Evolutionary conservation across 495 filamentous ascomycete species (phyloP).

Genomic region (Xylona heveae): DNA sequence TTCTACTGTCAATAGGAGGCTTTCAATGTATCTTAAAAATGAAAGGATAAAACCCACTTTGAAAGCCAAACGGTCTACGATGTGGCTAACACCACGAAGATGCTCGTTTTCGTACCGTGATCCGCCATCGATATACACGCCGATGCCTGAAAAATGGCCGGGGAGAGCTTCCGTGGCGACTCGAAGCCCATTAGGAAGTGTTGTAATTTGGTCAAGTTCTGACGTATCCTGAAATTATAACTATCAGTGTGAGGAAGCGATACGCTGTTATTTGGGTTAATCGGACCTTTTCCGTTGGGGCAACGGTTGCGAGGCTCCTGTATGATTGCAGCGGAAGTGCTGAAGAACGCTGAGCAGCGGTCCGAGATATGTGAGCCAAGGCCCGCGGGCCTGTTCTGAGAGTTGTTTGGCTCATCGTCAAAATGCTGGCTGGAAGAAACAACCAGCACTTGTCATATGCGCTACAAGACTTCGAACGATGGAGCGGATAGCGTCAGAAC

Average conservation of each 20-base stretch:
- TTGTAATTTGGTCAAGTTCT: slow-evolving; percentile 74
- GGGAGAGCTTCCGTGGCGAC: slow-evolving; percentile 92
- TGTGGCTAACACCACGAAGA: slow-evolving; percentile 79
- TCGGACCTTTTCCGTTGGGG: too few relatives aligned
- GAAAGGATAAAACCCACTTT: slow-evolving; percentile 21
- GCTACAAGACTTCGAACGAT: too few relatives aligned
- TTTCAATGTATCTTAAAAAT: background rate
- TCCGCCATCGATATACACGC: slow-evolving; percentile 91
- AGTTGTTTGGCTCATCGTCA: too few relatives aligned
- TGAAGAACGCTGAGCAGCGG: too few relatives aligned
- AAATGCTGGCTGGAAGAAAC: too few relatives aligned
- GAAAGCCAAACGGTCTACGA: slow-evolving; percentile 90
- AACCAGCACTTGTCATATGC: too few relatives aligned
- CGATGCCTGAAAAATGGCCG: slow-evolving; percentile 85
- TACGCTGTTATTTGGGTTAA: slow-evolving; percentile 10
- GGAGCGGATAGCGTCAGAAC: too few relatives aligned
- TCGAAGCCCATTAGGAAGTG: slow-evolving; percentile 78
- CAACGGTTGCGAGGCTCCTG: slow-evolving; percentile 11
- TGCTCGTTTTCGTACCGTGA: slow-evolving; percentile 82
- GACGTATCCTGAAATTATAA: slow-evolving; percentile 46
- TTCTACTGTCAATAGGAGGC: background rate
- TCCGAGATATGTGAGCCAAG: too few relatives aligned
- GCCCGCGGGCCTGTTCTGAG: too few relatives aligned
- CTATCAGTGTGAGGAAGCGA: slow-evolving; percentile 6
- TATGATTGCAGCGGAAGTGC: too few relatives aligned